phyloP scores from a whole-genome alignment of 306 rosid genomes.

The Cyamopsis tetragonoloba region DNA sequence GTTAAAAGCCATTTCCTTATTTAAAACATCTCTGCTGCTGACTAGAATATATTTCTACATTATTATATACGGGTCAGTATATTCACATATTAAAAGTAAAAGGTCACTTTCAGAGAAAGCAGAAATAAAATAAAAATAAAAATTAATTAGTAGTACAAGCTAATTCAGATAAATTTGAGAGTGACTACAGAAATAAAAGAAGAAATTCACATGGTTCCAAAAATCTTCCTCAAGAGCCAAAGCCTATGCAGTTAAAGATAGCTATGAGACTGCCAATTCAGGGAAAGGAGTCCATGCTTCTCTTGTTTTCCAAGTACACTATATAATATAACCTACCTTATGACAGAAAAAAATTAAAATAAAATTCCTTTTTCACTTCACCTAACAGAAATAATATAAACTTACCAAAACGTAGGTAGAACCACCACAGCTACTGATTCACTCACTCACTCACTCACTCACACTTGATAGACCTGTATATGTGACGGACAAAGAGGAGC shows the following conservation, averaged over 20 bases:
- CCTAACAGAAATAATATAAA: slow-evolving; percentile 28
- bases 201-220: slow-evolving; percentile 26
- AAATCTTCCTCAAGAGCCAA: slow-evolving; percentile 37
- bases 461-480: slow-evolving; percentile 97
- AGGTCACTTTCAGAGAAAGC: slow-evolving; percentile 17
- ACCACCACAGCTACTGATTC: too few species aligned
- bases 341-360: slow-evolving; percentile 15
- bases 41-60: background rate
- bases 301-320: slow-evolving; percentile 42
- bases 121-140: too few species aligned
- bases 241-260: slow-evolving; percentile 33
- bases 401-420: slow-evolving; percentile 24
- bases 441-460: slow-evolving; percentile 53
- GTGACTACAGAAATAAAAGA: slow-evolving; percentile 42
- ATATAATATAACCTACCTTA: slow-evolving; percentile 45
- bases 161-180: slow-evolving; percentile 31
- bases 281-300: slow-evolving; percentile 32
- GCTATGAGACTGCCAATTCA: slow-evolving; percentile 19
- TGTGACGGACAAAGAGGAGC: slow-evolving; percentile 86
- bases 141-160: slow-evolving; percentile 34
- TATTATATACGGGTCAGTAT: background rate
- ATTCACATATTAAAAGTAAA: slow-evolving; percentile 13
- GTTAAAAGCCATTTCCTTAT: background rate
- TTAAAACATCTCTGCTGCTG: background rate
- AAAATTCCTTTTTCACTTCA: slow-evolving; percentile 35